Percentiles rank a stretch among this genome's conserved stretches.
Evolutionary conservation across 2,329 filamentous ascomycete genomes (phyloP).

Genomic region (Amesomyces nigricolor): DNA sequence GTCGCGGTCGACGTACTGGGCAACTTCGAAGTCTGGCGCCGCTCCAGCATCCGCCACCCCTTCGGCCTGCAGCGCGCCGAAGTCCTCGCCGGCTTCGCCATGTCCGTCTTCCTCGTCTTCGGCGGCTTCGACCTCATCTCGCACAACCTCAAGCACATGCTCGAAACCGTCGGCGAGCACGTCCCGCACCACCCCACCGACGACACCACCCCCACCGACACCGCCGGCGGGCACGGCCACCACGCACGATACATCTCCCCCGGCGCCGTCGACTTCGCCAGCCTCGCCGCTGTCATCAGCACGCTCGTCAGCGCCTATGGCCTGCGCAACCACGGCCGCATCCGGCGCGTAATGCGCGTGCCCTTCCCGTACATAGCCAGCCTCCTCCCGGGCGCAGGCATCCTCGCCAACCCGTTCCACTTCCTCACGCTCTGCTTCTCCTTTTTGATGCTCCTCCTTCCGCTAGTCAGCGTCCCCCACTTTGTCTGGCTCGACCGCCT

Average conservation of each 20-base stretch:
- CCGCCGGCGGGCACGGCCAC: conserved; percentile 24
- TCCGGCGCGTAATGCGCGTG: conserved; percentile 85
- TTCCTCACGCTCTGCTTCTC: conserved; percentile 89
- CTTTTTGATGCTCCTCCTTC: conserved; percentile 63
- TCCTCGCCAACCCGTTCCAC: conserved; percentile 93
- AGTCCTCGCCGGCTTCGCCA: conserved; percentile 89
- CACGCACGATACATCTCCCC: conserved; percentile 50
- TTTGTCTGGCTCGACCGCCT: conserved; percentile 79
- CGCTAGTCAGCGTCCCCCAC: conserved; percentile 73
- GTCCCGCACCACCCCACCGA: conserved; percentile 59
- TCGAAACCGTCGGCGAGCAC: conserved; percentile 60
- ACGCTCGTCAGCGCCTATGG: conserved; percentile 83
- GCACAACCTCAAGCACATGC: conserved; percentile 87
- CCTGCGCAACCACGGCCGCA: conserved; percentile 84
- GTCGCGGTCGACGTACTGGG: conserved; percentile 87
- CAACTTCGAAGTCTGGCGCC: conserved; percentile 97
- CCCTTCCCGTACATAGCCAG: conserved; percentile 59
- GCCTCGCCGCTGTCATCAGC: conserved; percentile 72
- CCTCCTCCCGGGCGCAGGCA: conserved; percentile 67
- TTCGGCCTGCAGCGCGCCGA: conserved; percentile 90
- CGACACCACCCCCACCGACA: conserved; percentile 43
- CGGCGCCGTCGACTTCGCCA: conserved; percentile 75
- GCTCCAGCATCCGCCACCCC: conserved; percentile 85
- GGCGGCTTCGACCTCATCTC: conserved; percentile 94
- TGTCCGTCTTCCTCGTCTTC: conserved; percentile 94